These are phyloP conservation scores for Pisolithus microcarpus DNA, from an alignment of 768 basidiomycete species.

Conservation along the genomic window DNA sequence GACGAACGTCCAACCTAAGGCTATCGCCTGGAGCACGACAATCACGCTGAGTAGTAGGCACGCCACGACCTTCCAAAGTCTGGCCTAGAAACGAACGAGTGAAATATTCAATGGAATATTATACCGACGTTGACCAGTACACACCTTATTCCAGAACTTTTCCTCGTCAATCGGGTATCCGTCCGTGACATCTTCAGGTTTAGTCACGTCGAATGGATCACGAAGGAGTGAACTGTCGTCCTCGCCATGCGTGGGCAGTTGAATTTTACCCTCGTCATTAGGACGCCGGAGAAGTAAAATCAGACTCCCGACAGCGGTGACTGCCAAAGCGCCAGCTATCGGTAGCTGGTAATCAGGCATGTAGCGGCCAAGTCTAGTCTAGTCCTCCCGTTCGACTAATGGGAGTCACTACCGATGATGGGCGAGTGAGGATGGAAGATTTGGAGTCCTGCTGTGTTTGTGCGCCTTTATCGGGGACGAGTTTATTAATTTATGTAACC, in stretches of 20 bases:
- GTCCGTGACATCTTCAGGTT: conserved; percentile 60
- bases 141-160: conserved; percentile 52
- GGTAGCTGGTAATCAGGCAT: conserved; percentile 61
- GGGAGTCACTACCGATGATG: not conserved
- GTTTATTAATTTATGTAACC: no score
- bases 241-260: conserved; percentile 33
- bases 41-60: conserved; percentile 39
- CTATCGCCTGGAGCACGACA: conserved; percentile 44
- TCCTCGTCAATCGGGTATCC: conserved; percentile 58
- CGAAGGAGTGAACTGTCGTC: conserved; percentile 17
- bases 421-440: not conserved
- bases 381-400: not conserved
- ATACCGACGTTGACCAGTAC: conserved; percentile 10
- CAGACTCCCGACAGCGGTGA: conserved; percentile 39
- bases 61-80: conserved; percentile 49
- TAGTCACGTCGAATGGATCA: conserved; percentile 69
- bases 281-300: conserved; percentile 34
- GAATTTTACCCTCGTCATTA: conserved; percentile 41
- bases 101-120: not conserved
- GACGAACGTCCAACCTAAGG: conserved; percentile 43
- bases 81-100: conserved; percentile 37
- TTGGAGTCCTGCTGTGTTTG: not conserved
- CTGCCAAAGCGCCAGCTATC: conserved; percentile 42
- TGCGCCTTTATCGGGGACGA: no score
- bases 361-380: not conserved